A percentile compares a stretch with the other conserved stretches of the same genome.
Conservation (phyloP, 2,329 filamentous ascomycete genomes). For the Aspergillus novoparasiticus region DNA sequence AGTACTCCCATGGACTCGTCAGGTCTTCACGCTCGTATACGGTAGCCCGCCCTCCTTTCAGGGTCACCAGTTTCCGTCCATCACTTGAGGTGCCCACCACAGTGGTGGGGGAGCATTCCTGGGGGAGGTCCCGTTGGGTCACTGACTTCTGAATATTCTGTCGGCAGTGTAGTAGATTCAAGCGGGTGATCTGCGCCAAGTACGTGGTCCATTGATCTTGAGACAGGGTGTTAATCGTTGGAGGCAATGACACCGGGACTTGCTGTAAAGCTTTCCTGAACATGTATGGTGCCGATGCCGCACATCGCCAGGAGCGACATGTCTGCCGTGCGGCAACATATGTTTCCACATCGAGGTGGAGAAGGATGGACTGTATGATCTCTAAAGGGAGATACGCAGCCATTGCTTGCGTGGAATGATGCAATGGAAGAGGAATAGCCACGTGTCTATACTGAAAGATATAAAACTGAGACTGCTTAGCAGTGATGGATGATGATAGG, state of each 20-base stretch:
- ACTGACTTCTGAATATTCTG: slow-evolving; percentile 13
- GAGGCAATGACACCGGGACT: slow-evolving; percentile 16
- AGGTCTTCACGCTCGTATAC: slow-evolving; percentile 10
- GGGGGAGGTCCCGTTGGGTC: slow-evolving; percentile 9
- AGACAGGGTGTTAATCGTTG: slow-evolving; percentile 9
- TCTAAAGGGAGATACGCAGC: slow-evolving; percentile 20
- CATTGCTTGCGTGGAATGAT: slow-evolving; percentile 2
- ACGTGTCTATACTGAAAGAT: neutral
- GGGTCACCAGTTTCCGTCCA: slow-evolving; percentile 9
- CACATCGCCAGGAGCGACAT: slow-evolving; percentile 19
- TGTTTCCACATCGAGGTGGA: slow-evolving; percentile 19
- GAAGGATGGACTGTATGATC: slow-evolving; percentile 23
- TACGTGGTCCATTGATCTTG: slow-evolving; percentile 20
- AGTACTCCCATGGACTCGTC: slow-evolving; percentile 8
- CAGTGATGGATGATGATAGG: neutral
- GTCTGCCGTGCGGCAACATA: slow-evolving; percentile 21
- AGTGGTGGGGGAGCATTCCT: slow-evolving; percentile 13
- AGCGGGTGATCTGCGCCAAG: slow-evolving; percentile 18
- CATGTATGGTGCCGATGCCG: slow-evolving; percentile 21
- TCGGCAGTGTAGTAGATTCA: slow-evolving; percentile 19
- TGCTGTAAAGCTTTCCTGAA: slow-evolving; percentile 16
- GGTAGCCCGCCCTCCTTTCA: slow-evolving; percentile 18
- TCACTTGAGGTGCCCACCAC: slow-evolving; percentile 14
- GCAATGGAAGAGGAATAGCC: neutral
- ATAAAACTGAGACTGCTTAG: neutral